Base-by-base conservation (phyloP, 1,284 basidiomycete genomes). In the Tilletiopsis washingtonensis region DNA sequence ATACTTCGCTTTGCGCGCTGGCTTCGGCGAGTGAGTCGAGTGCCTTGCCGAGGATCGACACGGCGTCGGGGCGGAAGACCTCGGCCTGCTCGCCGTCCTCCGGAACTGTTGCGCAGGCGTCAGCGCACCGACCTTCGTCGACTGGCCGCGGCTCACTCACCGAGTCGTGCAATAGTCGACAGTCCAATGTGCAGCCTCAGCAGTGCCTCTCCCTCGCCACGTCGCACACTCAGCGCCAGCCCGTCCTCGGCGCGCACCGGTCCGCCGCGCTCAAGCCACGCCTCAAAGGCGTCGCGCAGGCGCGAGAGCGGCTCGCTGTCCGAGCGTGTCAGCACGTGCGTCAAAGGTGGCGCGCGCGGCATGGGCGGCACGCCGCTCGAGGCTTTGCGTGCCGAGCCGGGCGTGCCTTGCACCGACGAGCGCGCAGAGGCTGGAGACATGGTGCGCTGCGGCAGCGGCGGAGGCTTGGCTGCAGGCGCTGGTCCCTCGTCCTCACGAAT, bases 111-210 rank as follows among this genome's bases (percentile, higher is more conserved):
- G 32, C 12, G 17, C 32, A 34, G 32, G 12, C 12, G 17, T 34
- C 12, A 12, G 3, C 32, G 32, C 32, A 34, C 32, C 12, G 2
- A 34, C 62, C 54, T 9, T 49, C 51, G 3, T 52, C 51, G 15
- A 59, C n/a, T n/a, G n/a, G n/a, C n/a, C n/a, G n/a, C n/a, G n/a
- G n/a, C n/a, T n/a, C n/a, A 56, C 26, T 59, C 57, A 47, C 53
- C 55, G 40, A 67, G 56, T 29, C 56, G 59, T 11, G 56, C 54
- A 1, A 68, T 49, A 9, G 66, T 66, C 32, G 56, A 49, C 43
- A 68, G 59, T 40, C 66, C 65, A 2, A 66, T 66, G 39, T 66
- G 60, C 6, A 68, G 57, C 11, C 64, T 57, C 12, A 68, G 62
- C 9, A 68, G 49, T n/a, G 60, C 51, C 41, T 68, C 63, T 20